Conservation (phyloP, 1,139 yeast species). For the Suhomyces bolitotheri region DNA sequence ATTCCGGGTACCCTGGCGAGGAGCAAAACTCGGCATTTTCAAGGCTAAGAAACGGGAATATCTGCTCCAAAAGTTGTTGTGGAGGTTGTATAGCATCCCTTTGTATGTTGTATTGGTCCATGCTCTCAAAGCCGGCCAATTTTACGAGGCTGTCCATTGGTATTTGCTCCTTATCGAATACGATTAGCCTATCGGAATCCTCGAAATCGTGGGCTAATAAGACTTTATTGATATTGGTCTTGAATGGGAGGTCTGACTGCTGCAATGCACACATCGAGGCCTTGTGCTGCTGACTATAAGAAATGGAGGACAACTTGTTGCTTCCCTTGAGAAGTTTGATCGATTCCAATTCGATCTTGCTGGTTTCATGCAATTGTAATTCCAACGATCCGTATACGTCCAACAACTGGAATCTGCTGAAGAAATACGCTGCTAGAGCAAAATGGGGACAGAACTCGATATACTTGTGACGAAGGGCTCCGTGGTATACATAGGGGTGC, state of each 20-base stretch:
- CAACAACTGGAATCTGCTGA: slow-evolving; percentile 34
- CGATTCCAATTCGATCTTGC: slow-evolving; percentile 19
- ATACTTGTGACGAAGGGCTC: slow-evolving; percentile 28
- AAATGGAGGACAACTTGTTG: slow-evolving; percentile 25
- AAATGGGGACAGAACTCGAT: slow-evolving; percentile 35
- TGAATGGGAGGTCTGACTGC: slow-evolving; percentile 24
- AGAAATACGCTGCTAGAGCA: slow-evolving; percentile 32
- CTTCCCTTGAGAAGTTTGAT: slow-evolving; percentile 30
- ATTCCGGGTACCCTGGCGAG: slow-evolving; percentile 12
- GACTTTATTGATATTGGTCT: slow-evolving; percentile 24
- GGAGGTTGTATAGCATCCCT: slow-evolving; percentile 33
- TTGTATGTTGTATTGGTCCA: slow-evolving; percentile 21
- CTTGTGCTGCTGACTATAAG: slow-evolving; percentile 33
- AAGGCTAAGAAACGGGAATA: slow-evolving; percentile 34
- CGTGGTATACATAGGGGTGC: slow-evolving; percentile 19
- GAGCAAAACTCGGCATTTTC: slow-evolving; percentile 3
- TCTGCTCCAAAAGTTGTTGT: slow-evolving; percentile 23
- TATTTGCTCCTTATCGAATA: slow-evolving; percentile 17
- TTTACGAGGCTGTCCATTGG: slow-evolving; percentile 20
- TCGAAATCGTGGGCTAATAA: slow-evolving; percentile 20
- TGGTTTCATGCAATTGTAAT: slow-evolving; percentile 16
- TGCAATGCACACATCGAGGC: slow-evolving; percentile 25
- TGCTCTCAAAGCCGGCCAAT: slow-evolving; percentile 28
- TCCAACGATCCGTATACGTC: slow-evolving; percentile 31
- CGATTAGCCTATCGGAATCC: slow-evolving; percentile 11